Evolutionary conservation across 495 filamentous ascomycete species (phyloP), one percentile per base, ranked within the genome.

Genomic region (Daldinia vernicosa): DNA sequence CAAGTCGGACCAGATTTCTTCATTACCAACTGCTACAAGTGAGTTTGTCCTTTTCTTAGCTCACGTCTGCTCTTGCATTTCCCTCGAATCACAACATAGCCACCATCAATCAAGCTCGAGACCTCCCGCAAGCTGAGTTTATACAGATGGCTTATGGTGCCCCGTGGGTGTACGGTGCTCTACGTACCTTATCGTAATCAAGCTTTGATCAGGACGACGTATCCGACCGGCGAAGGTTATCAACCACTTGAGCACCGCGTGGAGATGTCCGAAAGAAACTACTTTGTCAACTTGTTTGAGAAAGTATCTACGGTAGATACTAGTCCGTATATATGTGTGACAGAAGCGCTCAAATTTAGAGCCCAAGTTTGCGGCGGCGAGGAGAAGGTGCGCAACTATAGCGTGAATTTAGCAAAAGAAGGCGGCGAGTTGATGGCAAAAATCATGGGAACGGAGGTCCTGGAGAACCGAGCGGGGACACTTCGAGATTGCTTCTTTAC

Each of bases 21-120:
- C 65, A 84, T 90, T n/a, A 87, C 80, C 24, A 95, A 94, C 70
- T 89, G 85, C 68, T 91, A 95, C 77, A 95, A 95, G 84, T 96
- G 91, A 92, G 87, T 93, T 14, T 89, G 82, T 74, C 83, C 84
- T 90, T 90, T 9, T 47, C 19, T 47, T 12, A 47, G 53, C 56
- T 51, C 11, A 12, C 27, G 45, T 5, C 52, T 43, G 30, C 43
- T 37, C 8, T 53, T 56, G 26, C 61, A 24, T 28, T 43, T 17
- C 14, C 26, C 56, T 50, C 6, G n/a, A 24, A 37, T 6, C 33
- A 53, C 28, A 19, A 53, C 28, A 19, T 19, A 47, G 19, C 26
- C 15, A 30, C 14, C 40, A 27, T 43, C 27, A 86, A 93, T 76
- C 27, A 86, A 93, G 76, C 86, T 90, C 60, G 79, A 89, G 27